These are phyloP conservation scores for Pouteria glomerata DNA, from an alignment of 148 eudicot species.

Conservation along the genomic window DNA sequence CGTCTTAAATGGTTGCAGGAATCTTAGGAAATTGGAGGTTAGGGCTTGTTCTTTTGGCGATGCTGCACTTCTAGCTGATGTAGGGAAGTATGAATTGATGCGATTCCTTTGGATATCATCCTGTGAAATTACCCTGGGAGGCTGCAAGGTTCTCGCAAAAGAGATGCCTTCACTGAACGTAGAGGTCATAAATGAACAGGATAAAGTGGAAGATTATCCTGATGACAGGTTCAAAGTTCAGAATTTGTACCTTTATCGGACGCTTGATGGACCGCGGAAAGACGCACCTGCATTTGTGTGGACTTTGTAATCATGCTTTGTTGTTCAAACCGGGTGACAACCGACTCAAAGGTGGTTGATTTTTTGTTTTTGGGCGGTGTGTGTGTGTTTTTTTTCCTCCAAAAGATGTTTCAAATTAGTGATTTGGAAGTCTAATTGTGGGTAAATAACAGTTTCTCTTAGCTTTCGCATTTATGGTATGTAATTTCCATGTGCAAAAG, in stretches of 20 bases:
- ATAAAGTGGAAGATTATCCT: constrained; percentile 24
- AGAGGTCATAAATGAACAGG: constrained; percentile 69
- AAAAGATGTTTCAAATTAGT: too few relatives aligned
- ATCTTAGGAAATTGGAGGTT: constrained; percentile 69
- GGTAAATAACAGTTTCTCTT: too few relatives aligned
- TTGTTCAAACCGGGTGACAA: too few relatives aligned
- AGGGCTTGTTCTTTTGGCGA: constrained; percentile 72
- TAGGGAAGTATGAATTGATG: constrained; percentile 86
- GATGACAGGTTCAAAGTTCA: constrained; percentile 57
- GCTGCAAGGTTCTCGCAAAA: constrained; percentile 64
- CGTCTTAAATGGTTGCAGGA: constrained; percentile 82
- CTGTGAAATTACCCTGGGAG: constrained; percentile 71
- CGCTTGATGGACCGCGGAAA: constrained; percentile 57
- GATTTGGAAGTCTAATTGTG: too few relatives aligned
- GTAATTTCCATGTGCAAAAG: too few relatives aligned
- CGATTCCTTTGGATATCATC: constrained; percentile 98
- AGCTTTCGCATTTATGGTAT: too few relatives aligned
- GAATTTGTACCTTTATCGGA: constrained; percentile 71
- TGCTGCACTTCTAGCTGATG: constrained; percentile 60
- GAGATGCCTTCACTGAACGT: constrained; percentile 74
- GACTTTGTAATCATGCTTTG: too few relatives aligned
- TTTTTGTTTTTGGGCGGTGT: too few relatives aligned
- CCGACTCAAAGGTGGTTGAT: too few relatives aligned
- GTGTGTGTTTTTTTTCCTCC: too few relatives aligned
- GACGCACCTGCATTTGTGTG: constrained; percentile 72